Conservation (phyloP, 2,329 filamentous ascomycete genomes). For the Neurospora crassa region DNA sequence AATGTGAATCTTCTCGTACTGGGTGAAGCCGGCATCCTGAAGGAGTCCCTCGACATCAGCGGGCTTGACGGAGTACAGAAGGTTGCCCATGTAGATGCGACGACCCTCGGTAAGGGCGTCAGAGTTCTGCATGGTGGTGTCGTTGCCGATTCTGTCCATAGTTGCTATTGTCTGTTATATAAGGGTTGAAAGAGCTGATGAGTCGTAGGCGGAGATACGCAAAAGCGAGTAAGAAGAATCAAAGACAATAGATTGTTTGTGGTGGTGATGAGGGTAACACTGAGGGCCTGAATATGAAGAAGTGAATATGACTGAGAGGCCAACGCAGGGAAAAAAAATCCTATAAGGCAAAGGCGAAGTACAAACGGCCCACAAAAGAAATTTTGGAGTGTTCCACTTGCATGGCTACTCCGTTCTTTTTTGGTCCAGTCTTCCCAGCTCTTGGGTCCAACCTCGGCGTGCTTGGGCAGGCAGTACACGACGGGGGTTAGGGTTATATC, state of each 20-base stretch:
- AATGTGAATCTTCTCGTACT: slow-evolving; percentile 51
- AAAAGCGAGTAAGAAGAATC: background rate
- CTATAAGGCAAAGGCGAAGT: background rate
- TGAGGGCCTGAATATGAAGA: background rate
- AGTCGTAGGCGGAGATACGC: background rate
- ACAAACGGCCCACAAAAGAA: background rate
- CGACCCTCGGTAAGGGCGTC: slow-evolving; percentile 16
- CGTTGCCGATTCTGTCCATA: background rate
- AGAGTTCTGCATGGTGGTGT: slow-evolving; percentile 4
- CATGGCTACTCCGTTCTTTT: background rate
- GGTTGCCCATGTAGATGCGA: slow-evolving; percentile 56
- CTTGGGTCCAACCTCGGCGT: background rate
- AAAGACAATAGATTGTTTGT: background rate
- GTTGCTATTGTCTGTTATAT: background rate
- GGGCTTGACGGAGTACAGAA: slow-evolving; percentile 43
- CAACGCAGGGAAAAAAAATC: background rate
- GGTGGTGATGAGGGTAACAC: background rate
- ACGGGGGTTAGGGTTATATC: background rate
- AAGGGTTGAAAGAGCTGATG: background rate
- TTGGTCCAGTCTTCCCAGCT: background rate
- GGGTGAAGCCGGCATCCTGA: slow-evolving; percentile 23
- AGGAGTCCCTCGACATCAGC: slow-evolving; percentile 27
- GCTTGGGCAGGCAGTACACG: background rate
- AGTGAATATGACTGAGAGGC: background rate
- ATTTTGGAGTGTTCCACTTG: slow-evolving; percentile 1